Conservation (phyloP, 2,329 filamentous ascomycete species). For the Drechslera avenae region DNA sequence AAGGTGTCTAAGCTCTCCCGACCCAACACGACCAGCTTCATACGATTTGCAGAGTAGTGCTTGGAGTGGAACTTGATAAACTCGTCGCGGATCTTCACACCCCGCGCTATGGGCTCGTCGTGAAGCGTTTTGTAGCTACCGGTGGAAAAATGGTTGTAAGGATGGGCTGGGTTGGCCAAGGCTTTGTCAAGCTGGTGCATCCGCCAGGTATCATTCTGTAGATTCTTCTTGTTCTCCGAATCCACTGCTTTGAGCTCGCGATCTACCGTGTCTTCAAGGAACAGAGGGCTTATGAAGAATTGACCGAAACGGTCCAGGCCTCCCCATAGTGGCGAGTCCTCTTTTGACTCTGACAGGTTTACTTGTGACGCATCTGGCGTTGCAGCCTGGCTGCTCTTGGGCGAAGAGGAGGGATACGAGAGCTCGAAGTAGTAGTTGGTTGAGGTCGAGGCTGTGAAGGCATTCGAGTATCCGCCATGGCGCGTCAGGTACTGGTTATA, state of each 20-base stretch:
- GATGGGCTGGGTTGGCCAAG: constrained; percentile 84
- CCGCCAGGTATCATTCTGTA: constrained; percentile 88
- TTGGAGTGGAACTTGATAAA: constrained; percentile 91
- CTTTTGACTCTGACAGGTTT: constrained; percentile 44
- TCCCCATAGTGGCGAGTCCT: constrained; percentile 71
- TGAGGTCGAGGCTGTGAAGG: constrained; percentile 89
- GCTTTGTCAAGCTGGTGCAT: constrained; percentile 87
- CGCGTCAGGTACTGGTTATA: constrained; percentile 92
- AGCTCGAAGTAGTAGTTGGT: constrained; percentile 99
- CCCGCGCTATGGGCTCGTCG: constrained; percentile 76
- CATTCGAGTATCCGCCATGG: constrained; percentile 91
- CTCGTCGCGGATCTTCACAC: constrained; percentile 84
- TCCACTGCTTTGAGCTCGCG: constrained; percentile 88
- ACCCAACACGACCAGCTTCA: constrained; percentile 89
- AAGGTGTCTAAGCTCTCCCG: constrained; percentile 80
- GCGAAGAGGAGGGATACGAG: constrained; percentile 70
- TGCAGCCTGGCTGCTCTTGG: constrained; percentile 56
- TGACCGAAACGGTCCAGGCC: constrained; percentile 90
- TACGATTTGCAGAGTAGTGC: constrained; percentile 90
- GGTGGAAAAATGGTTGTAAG: constrained; percentile 89
- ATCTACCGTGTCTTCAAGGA: constrained; percentile 82
- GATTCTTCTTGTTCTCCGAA: constrained; percentile 96
- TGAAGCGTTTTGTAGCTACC: constrained; percentile 87
- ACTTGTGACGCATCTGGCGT: constrained; percentile 46
- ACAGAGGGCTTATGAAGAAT: constrained; percentile 89